Evolutionary conservation across 73 alveolate genomes (phyloP).

Genomic region (Diophrys appendiculata): DNA sequence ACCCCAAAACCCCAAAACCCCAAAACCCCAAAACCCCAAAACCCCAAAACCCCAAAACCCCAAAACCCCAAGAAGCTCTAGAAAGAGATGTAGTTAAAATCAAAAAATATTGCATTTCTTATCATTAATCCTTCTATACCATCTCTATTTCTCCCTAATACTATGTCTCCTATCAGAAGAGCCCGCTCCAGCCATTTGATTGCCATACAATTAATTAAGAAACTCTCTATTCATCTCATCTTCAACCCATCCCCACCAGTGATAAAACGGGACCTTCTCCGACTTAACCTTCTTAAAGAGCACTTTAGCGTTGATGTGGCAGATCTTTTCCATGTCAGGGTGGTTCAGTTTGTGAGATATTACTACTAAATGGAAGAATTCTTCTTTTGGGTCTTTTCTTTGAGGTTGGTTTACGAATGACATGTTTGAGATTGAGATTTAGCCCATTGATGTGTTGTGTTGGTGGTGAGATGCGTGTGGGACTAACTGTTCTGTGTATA

Average conservation of each 20-base stretch:
- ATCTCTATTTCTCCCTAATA: too few species aligned
- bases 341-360: constrained; percentile 21
- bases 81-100: too few species aligned
- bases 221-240: background rate
- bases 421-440: background rate
- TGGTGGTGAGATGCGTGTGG: background rate
- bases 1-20: too few species aligned
- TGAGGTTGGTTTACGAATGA: too few species aligned
- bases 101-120: too few species aligned
- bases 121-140: too few species aligned
- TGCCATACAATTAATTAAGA: background rate
- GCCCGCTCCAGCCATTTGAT: too few species aligned
- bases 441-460: background rate
- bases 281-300: constrained; percentile 21
- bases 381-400: constrained; percentile 27
- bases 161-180: too few species aligned
- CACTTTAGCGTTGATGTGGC: constrained; percentile 19
- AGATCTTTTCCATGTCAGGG: constrained; percentile 22
- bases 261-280: constrained; percentile 11
- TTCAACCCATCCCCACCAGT: constrained; percentile 16
- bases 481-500: background rate
- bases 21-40: too few species aligned
- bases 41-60: too few species aligned
- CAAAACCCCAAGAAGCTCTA: too few species aligned
- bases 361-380: constrained; percentile 25